Percentiles rank a stretch among this genome's conserved stretches.
Evolutionary conservation across 2,329 filamentous ascomycete genomes (phyloP).

Genomic region (Knufia fluminis): DNA sequence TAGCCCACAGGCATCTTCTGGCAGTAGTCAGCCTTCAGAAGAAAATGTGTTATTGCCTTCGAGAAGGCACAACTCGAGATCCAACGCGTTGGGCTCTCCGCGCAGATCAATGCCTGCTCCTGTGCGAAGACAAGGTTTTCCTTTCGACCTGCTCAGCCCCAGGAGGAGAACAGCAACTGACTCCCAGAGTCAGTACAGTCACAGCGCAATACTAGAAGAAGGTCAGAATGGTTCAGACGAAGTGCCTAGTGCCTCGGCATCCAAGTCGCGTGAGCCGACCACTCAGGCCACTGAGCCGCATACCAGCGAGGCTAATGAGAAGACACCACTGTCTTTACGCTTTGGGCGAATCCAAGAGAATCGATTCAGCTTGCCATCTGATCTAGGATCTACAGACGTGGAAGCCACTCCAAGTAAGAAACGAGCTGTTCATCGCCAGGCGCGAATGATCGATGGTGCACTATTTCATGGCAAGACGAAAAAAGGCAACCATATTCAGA

Average conservation of each 20-base stretch:
- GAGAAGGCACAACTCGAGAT: background rate
- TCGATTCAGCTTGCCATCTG: slow-evolving; percentile 8
- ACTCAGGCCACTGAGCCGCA: background rate
- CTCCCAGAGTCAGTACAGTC: background rate
- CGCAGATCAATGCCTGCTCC: background rate
- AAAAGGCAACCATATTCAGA: slow-evolving; percentile 12
- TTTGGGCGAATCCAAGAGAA: background rate
- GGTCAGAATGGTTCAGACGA: background rate
- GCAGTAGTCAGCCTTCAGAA: background rate
- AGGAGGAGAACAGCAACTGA: background rate
- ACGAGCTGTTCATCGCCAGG: slow-evolving; percentile 17
- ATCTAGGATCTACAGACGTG: slow-evolving; percentile 8
- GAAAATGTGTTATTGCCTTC: background rate
- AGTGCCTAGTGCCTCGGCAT: background rate
- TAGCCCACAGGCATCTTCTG: background rate
- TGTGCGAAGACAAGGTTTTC: background rate
- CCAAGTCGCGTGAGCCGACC: background rate
- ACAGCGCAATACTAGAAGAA: background rate
- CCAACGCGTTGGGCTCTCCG: background rate
- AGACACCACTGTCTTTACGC: background rate
- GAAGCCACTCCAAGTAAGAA: slow-evolving; percentile 11
- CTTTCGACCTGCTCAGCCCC: background rate
- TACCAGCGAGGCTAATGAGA: background rate
- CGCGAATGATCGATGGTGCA: slow-evolving; percentile 17
- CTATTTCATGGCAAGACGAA: slow-evolving; percentile 11